Evolutionary conservation across 2,329 filamentous ascomycete species (phyloP).

Genomic region (Epichloe brachyelytri): DNA sequence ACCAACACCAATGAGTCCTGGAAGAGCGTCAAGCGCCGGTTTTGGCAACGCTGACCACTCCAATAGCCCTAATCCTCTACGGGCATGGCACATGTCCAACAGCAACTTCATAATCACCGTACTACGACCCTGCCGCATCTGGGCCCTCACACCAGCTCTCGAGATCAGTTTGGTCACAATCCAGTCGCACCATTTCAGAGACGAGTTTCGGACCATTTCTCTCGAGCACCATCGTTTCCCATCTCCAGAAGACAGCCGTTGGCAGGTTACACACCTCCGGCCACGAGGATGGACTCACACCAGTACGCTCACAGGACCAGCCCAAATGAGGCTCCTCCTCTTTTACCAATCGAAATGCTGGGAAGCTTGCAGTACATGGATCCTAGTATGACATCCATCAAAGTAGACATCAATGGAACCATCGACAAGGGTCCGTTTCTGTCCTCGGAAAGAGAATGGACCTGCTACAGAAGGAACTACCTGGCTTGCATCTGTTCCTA

Average conservation of each 20-base stretch:
- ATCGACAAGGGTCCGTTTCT: constrained; percentile 87
- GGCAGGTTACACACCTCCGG: constrained; percentile 29
- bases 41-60: constrained; percentile 9
- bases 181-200: constrained; percentile 35
- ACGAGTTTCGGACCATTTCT: constrained; percentile 34
- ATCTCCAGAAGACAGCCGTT: constrained; percentile 35
- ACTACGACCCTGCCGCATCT: constrained; percentile 39
- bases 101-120: constrained; percentile 27
- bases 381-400: constrained; percentile 35
- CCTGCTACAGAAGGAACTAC: constrained; percentile 85
- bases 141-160: constrained; percentile 32
- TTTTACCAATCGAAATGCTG: constrained; percentile 36
- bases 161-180: constrained; percentile 38
- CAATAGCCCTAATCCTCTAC: constrained; percentile 32
- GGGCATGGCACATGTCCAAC: constrained; percentile 42
- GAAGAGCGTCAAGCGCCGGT: background rate
- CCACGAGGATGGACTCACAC: constrained; percentile 35
- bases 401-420: constrained; percentile 61
- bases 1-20: background rate
- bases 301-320: constrained; percentile 22
- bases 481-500: constrained; percentile 77
- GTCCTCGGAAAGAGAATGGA: constrained; percentile 65
- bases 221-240: constrained; percentile 39
- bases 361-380: constrained; percentile 51
- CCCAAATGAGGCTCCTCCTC: constrained; percentile 36